phyloP scores from a whole-genome alignment of 2,329 filamentous ascomycete species.

The Nemania serpens region DNA sequence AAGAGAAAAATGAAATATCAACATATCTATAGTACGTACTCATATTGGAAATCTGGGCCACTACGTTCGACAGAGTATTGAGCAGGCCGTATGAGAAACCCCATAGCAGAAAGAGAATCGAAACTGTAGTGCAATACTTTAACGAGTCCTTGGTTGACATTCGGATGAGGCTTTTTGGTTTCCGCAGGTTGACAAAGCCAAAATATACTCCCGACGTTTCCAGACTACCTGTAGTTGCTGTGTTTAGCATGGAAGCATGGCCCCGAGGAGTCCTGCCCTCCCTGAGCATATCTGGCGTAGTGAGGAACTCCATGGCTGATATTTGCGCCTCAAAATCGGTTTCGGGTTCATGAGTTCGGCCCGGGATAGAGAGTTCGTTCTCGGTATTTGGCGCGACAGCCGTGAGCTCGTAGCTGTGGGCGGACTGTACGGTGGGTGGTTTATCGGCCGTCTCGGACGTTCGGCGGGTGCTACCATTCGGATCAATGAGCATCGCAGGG shows the following conservation, averaged over 20 bases:
- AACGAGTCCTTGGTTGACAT: conserved; percentile 67
- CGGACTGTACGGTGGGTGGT: conserved; percentile 30
- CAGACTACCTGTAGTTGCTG: conserved; percentile 40
- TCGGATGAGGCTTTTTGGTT: conserved; percentile 72
- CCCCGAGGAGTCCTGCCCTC: conserved; percentile 29
- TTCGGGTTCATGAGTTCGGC: conserved; percentile 23
- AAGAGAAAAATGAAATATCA: too few species aligned
- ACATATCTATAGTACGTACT: too few species aligned
- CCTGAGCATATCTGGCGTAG: conserved; percentile 45
- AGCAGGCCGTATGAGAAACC: conserved; percentile 88
- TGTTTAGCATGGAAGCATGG: conserved; percentile 42
- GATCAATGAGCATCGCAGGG: conserved; percentile 61
- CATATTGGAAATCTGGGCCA: conserved; percentile 67
- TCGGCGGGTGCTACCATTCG: conserved; percentile 47
- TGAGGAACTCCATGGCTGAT: conserved; percentile 53
- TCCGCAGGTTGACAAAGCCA: conserved; percentile 74
- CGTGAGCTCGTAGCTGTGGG: conserved; percentile 31
- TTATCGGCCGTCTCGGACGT: conserved; percentile 39
- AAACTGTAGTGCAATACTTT: conserved; percentile 75
- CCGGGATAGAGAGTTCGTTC: conserved; percentile 19
- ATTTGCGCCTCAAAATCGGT: conserved; percentile 38
- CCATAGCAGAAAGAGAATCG: conserved; percentile 85
- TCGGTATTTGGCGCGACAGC: conserved; percentile 17
- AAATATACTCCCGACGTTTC: conserved; percentile 64
- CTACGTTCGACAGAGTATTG: conserved; percentile 76